These are phyloP conservation scores for Sordariomycetes sp. DNA, from an alignment of 2,329 filamentous ascomycete species.

Conservation along the genomic window DNA sequence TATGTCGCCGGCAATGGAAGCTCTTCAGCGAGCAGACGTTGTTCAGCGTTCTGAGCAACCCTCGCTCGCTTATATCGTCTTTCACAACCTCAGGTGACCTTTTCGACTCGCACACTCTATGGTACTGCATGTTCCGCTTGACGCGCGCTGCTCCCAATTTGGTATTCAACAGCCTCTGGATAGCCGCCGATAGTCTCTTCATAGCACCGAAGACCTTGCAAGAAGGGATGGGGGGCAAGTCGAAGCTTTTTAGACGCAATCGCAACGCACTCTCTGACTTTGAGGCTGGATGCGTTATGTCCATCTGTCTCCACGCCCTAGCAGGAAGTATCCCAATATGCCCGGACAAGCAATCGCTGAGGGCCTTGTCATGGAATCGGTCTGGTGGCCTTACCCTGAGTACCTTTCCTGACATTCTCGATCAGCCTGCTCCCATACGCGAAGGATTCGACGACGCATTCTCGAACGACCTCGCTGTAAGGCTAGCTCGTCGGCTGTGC, in stretches of 20 bases:
- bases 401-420: neutral
- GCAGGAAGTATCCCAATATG: slow-evolving; percentile 47
- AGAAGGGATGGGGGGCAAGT: slow-evolving; percentile 3
- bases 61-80: slow-evolving; percentile 42
- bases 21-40: slow-evolving; percentile 55
- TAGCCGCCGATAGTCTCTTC: slow-evolving; percentile 49
- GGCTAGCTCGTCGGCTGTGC: slow-evolving; percentile 49
- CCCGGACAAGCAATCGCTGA: slow-evolving; percentile 35
- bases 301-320: slow-evolving; percentile 54
- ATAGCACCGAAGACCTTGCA: slow-evolving; percentile 38
- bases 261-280: slow-evolving; percentile 27
- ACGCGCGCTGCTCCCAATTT: slow-evolving; percentile 46
- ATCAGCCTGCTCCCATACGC: slow-evolving; percentile 26
- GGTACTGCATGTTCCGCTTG: slow-evolving; percentile 54
- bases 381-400: slow-evolving; percentile 33
- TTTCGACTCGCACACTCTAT: slow-evolving; percentile 52
- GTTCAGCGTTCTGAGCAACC: slow-evolving; percentile 53
- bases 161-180: slow-evolving; percentile 57
- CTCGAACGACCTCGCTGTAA: slow-evolving; percentile 48
- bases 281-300: slow-evolving; percentile 44
- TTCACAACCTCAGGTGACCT: slow-evolving; percentile 44
- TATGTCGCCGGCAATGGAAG: slow-evolving; percentile 32
- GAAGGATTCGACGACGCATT: slow-evolving; percentile 53
- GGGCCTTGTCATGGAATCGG: slow-evolving; percentile 52
- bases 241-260: slow-evolving; percentile 1